Base-by-base conservation (phyloP, 106 monocot species). In the Dendrobium officinale region DNA sequence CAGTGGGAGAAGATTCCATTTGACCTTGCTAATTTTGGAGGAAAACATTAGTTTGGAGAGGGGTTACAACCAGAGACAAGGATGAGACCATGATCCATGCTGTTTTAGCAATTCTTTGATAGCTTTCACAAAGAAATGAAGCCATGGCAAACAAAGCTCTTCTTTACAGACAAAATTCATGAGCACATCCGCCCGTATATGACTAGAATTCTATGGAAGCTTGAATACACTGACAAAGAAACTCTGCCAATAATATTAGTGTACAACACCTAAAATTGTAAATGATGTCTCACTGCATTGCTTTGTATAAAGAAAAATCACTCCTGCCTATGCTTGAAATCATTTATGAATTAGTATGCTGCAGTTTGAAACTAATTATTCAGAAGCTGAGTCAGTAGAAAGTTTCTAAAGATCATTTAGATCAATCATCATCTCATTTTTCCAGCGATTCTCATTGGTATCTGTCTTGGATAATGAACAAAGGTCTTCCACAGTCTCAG, bases 401-500 rank as follows among this genome's bases (percentile, higher is more conserved):
- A 42, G 26, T 86, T 86, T 42, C 81, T 79, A 86, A 47, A 90
- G 82, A 27, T 89, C 84, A 85, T 85, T 84, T 6, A 89, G 83
- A 85, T 87, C 55, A 58, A 93, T 83, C 83, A 86, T 85, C 61
- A 78, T 66, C 20, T 90, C 86, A 81, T 64, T 83, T 8, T 77
- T 81, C 90, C 92, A 92, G 75, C 85, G 81, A 55, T 89, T 80
- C 42, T 94, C 87, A 77, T 81, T 56, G 6, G 78, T 43, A 64
- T 85, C 78, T 7, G 68, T 54, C 27, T 43, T 73, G 19, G 76
- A 72, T 78, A 20, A 72, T 48, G 55, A 33, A 31, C 24, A 42
- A 70, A 5, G 29, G 80, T 75, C 55, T 76, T 73, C 7, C 41
- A 18, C 15, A 48, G 67, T 42, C 37, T 88, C 85, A 45, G 54